Evolutionary conservation across 139 green algal genomes (phyloP).

Genomic region (Volvox reticuliferus): DNA sequence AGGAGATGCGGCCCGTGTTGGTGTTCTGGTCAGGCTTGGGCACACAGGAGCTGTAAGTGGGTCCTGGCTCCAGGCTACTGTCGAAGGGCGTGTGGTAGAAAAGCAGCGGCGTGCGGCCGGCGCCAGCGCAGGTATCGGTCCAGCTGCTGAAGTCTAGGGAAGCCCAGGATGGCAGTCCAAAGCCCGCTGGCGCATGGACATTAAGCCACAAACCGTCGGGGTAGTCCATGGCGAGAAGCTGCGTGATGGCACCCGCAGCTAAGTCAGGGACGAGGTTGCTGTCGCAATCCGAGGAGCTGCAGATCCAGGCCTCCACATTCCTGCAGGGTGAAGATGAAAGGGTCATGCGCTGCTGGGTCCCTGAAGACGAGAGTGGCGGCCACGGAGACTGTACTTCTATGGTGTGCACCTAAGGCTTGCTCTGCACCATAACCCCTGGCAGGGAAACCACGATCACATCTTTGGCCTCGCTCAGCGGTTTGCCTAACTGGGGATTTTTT

Average conservation of each 20-base stretch:
- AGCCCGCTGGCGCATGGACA: background rate
- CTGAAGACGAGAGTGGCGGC: too few species aligned
- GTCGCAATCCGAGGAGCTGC: background rate
- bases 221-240: background rate
- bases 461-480: too few species aligned
- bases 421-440: too few species aligned
- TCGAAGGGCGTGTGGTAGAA: constrained; percentile 18
- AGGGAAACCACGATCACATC: too few species aligned
- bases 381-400: too few species aligned
- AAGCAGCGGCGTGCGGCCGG: background rate
- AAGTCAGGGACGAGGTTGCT: background rate
- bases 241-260: background rate
- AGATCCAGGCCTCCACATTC: background rate
- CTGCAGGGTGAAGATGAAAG: background rate
- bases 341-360: too few species aligned
- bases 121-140: background rate
- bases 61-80: background rate
- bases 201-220: background rate
- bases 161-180: background rate
- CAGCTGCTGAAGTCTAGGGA: constrained; percentile 9
- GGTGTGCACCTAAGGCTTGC: too few species aligned
- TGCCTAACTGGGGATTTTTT: too few species aligned
- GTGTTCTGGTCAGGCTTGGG: background rate
- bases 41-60: constrained; percentile 1
- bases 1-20: background rate